These are phyloP conservation scores for Daldinia vernicosa DNA, from an alignment of 495 filamentous ascomycete species.

Conservation along the genomic window DNA sequence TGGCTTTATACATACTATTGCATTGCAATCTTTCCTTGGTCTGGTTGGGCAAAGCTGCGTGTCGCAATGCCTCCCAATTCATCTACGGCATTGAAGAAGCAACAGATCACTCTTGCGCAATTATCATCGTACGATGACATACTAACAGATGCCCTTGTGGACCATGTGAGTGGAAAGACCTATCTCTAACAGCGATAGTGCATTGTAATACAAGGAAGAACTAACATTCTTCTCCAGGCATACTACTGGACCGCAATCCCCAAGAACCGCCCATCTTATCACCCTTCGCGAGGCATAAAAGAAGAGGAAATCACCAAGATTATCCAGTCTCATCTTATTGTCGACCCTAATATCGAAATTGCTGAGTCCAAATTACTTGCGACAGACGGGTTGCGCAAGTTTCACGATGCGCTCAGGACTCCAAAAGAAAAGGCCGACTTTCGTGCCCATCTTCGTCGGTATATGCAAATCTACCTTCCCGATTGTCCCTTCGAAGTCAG, in stretches of 20 bases:
- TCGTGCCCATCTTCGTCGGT: constrained; percentile 82
- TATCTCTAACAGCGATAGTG: constrained; percentile 36
- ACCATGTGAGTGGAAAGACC: constrained; percentile 73
- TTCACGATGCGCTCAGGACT: constrained; percentile 68
- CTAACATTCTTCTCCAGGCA: constrained; percentile 61
- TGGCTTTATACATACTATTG: constrained; percentile 1
- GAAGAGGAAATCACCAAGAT: constrained; percentile 84
- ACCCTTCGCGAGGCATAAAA: constrained; percentile 77
- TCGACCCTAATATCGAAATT: constrained; percentile 71
- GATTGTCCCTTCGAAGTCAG: constrained; percentile 94
- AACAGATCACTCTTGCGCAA: constrained; percentile 83
- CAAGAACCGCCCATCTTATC: constrained; percentile 91
- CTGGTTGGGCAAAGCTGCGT: constrained; percentile 6
- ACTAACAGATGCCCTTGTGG: constrained; percentile 92
- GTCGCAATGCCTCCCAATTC: constrained; percentile 54
- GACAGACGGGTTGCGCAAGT: constrained; percentile 77
- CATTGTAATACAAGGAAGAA: constrained; percentile 13
- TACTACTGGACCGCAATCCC: constrained; percentile 96
- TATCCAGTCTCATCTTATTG: constrained; percentile 77
- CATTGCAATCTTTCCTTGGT: not conserved
- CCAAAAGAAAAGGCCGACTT: constrained; percentile 90
- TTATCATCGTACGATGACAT: constrained; percentile 95
- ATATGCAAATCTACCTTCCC: constrained; percentile 90
- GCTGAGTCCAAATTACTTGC: constrained; percentile 78
- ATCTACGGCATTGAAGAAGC: constrained; percentile 62